These are phyloP conservation scores for Botrytis paeoniae DNA, from an alignment of 2,329 filamentous ascomycete species.

Conservation along the genomic window DNA sequence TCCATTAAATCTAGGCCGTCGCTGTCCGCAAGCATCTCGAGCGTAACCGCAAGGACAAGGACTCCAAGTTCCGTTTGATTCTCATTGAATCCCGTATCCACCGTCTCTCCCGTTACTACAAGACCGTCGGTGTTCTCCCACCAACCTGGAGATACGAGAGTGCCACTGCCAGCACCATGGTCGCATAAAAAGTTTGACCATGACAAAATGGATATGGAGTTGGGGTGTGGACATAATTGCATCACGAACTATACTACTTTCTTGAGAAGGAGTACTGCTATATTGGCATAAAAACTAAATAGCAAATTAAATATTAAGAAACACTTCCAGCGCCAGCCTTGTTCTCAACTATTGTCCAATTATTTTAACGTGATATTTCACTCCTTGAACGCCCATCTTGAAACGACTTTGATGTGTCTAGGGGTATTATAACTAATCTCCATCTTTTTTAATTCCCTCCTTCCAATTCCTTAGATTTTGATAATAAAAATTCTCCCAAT, in stretches of 20 bases:
- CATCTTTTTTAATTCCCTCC: slow-evolving; percentile 4
- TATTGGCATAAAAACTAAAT: slow-evolving; percentile 33
- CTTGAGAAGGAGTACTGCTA: slow-evolving; percentile 24
- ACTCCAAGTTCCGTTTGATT: slow-evolving; percentile 99
- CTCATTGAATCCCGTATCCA: slow-evolving; percentile 99
- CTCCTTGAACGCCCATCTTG: slow-evolving; percentile 8
- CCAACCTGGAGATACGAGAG: slow-evolving; percentile 99
- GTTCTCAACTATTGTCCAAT: slow-evolving; percentile 7
- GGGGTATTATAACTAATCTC: slow-evolving; percentile 6
- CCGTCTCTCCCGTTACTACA: slow-evolving; percentile 99
- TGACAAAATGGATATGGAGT: slow-evolving; percentile 31
- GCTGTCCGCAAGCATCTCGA: slow-evolving; percentile 99
- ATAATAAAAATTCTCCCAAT: slow-evolving; percentile 67
- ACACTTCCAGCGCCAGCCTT: slow-evolving; percentile 25
- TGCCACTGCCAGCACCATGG: slow-evolving; percentile 90
- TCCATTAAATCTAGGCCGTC: slow-evolving; percentile 59
- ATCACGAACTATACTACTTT: slow-evolving; percentile 11
- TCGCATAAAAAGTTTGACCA: slow-evolving; percentile 58
- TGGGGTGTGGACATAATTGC: slow-evolving; percentile 33
- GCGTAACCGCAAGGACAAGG: slow-evolving; percentile 99
- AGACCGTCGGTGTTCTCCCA: slow-evolving; percentile 80
- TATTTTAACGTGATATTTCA: neutral
- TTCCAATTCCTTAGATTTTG: slow-evolving; percentile 65
- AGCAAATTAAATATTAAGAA: slow-evolving; percentile 34
- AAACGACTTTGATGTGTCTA: slow-evolving; percentile 5